Base-by-base conservation (phyloP, 2,329 filamentous ascomycete genomes). In the Cladophialophora chaetospira region DNA sequence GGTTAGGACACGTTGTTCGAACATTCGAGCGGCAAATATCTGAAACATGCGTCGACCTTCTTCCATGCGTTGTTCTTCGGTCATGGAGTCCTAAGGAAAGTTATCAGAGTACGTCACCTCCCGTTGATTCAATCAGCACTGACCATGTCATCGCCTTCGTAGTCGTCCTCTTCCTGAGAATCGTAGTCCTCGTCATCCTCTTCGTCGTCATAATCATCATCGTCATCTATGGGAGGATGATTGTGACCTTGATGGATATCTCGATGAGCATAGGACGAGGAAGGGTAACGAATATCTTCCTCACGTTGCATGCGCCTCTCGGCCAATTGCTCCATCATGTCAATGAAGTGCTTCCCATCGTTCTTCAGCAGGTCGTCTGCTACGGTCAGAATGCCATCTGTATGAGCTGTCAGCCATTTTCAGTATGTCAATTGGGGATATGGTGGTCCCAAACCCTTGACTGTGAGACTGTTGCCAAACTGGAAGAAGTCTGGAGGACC, bases 271-370 rank as follows among this genome's bases (percentile, higher is more conserved):
- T 79, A 75, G 69, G 81, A 80, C 62, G 83, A 81, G 54, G 86
- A 79, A 69, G 86, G 80, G 67, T 84, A 84, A 65, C 87, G 86
- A 48, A 90, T 89, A 71, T 97, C 91, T 75, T 94, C 92, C 77
- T 97, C 93, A 66, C 94, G 88, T 70, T 92, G 90, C 93, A 99
- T 97, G 67, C 94, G 86, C 68, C 93, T 89, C 77, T 99, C 94
- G 33, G 94, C 94, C 67, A 99, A 83, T 77, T 97, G 93, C 74
- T 99, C 94, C 94, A 99, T 99, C 94, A 99, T 99, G 73, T 99
- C 94, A 75, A 99, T 99, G 77, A 99, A 99, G 71, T 96, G 96
- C 75, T 96, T 96, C 69, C 94, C 94, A 74, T 99, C 94, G 75
- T 99, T 99, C 75, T 97, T 97, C 63, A 99, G 83, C 64, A 99